Evolutionary conservation across 2,329 filamentous ascomycete species (phyloP), one percentile per base, ranked within the genome.

Genomic region (Penicillium sp.): DNA sequence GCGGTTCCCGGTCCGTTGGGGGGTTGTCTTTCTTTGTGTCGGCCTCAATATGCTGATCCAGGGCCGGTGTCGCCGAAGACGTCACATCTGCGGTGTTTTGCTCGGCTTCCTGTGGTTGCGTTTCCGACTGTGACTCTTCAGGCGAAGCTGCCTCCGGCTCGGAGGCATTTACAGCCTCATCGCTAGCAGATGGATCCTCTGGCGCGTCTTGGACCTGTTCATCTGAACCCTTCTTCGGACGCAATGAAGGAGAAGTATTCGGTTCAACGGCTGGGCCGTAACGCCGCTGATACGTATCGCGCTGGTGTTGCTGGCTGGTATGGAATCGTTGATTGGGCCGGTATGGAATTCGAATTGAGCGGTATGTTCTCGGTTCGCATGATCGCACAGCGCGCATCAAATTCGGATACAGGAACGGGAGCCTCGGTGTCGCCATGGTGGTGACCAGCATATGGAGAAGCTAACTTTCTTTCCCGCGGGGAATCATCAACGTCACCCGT

Each of bases 401-500:
- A 62, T 85, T 84, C 43, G 88, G 86, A 63, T 88, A 89, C 17
- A 90, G 77, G 66, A 89, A 89, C 16, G 84, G 83, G 57, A 90
- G 77, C 66, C 87, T 80, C 57, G 78, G 76, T 25, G 82, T 79
- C 60, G 86, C 80, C 84, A 90, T 90, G 58, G 65, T 70, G 59
- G 54, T 42, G 38, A 50, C 44, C 54, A 33, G 28, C 37, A 31
- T 57, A 57, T 51, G 47, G 50, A 61, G 49, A 52, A 50, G 54
- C 53, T 31, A 63, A 46, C 41, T 51, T 45, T 43, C 47, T 63
- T 66, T 65, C 55, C 62, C 61, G 62, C 49, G 58, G 62, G 59
- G 41, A 52, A 47, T 38, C 10, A 31, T 28, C 50, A 36, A 52
- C 50, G 48, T 50, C 47, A 50, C 47, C n/a, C 28, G 42, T 38